Evolutionary conservation across 1,139 yeast species (phyloP), one percentile per base, ranked within the genome.

Genomic region (Hansenula sp.): DNA sequence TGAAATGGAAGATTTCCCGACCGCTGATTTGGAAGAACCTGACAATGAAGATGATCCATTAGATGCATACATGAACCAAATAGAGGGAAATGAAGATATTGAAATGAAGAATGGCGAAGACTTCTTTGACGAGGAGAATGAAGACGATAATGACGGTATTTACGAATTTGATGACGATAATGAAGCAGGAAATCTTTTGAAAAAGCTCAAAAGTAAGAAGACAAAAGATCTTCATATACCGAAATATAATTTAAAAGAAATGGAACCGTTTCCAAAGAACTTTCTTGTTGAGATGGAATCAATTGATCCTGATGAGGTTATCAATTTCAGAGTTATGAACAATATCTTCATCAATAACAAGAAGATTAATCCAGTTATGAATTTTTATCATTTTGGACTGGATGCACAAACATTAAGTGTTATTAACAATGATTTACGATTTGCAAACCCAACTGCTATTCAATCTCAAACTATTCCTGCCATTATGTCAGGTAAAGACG

Each of bases 401-500:
- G 83, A 95, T 0, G 62, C 77, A 0, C 68, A 69, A 2, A 70
- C 82, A 0, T 69, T 77, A 67, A 62, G 70, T 3, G 70, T 49
- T 3, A 37, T 56, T 7, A 53, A 64, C 2, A 68, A 72, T 2
- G 64, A 65, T n/a, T 59, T 82, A 13, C 61, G 68, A 5, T 89
- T 78, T 54, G 63, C 60, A 1, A 61, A 66, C 6, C 98, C 97
- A 1, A 86, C 97, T 0, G 77, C 97, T 0, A 88, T 94, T 43
- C 99, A 94, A 60, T 73, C 90, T 0, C 97, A 90, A 56, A 90
- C 97, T 0, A 70, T 90, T 16, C 98, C 99, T 0, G 84, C 90
- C 0, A 78, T 89, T 16, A 83, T 92, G 92, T 71, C 83, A 6
- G 97, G 98, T 0, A 64, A 86, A 42, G 97, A 94, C 65, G 77